Percentiles rank a stretch among this genome's conserved stretches.
phyloP scores from a whole-genome alignment of 352 stramenopile species.

The Nothophytophthora sp. region DNA sequence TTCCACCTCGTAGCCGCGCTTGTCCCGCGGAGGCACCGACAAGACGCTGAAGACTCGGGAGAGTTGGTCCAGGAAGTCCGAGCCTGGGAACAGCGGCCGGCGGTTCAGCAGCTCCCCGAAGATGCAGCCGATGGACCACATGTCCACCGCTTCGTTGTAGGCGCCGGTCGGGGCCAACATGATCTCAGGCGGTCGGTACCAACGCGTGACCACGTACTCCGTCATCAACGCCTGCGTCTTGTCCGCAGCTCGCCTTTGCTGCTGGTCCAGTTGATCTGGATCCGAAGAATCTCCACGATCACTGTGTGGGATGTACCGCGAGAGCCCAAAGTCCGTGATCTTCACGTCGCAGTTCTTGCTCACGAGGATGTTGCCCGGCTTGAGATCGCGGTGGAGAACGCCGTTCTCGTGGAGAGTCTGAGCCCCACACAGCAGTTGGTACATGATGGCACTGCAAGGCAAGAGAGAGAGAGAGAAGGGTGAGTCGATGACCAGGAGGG shows the following conservation, averaged over 20 bases:
- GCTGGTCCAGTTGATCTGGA: constrained; percentile 9
- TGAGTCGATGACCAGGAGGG: not conserved
- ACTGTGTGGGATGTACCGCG: constrained; percentile 63
- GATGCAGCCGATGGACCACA: constrained; percentile 93
- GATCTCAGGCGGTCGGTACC: constrained; percentile 85
- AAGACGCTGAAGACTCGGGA: constrained; percentile 75
- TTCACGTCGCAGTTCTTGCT: constrained; percentile 87
- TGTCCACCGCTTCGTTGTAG: constrained; percentile 83
- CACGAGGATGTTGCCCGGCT: constrained; percentile 86
- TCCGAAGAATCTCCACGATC: constrained; percentile 13
- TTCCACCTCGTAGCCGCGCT: constrained; percentile 75
- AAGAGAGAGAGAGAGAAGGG: not conserved
- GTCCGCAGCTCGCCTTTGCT: constrained; percentile 32
- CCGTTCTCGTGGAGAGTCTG: constrained; percentile 92
- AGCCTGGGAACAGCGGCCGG: constrained; percentile 72
- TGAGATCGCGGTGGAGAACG: constrained; percentile 85
- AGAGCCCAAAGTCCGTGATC: constrained; percentile 85
- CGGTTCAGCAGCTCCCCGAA: constrained; percentile 91
- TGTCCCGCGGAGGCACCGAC: constrained; percentile 67
- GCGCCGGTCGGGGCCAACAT: constrained; percentile 79
- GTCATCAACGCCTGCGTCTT: constrained; percentile 77
- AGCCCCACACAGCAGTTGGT: constrained; percentile 90
- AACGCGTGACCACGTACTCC: constrained; percentile 86
- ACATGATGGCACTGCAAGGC: constrained; percentile 90
- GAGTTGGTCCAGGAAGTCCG: constrained; percentile 84